Percentiles rank a stretch among this genome's conserved stretches.
Evolutionary conservation across 306 rosid species (phyloP).

Genomic region (Rosa persica): DNA sequence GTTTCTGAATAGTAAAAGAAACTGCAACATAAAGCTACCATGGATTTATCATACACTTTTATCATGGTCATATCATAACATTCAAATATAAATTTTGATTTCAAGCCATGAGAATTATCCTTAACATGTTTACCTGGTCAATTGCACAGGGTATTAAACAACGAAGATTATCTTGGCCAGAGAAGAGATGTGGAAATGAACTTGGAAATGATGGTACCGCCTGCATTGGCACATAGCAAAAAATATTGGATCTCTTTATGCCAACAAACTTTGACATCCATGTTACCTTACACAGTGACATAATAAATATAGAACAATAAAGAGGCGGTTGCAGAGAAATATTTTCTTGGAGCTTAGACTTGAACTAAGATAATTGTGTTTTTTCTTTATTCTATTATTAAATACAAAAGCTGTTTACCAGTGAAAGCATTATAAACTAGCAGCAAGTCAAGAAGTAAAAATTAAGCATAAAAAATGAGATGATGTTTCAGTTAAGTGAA

Average conservation of each 20-base stretch:
- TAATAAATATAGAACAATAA: not conserved
- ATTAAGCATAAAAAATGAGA: not conserved
- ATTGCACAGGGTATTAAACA: constrained; percentile 97
- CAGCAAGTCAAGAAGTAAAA: not conserved
- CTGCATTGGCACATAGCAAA: constrained; percentile 47
- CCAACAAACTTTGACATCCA: not conserved
- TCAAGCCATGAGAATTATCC: not conserved
- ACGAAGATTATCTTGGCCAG: constrained; percentile 70
- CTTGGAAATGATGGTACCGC: constrained; percentile 97
- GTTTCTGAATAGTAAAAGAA: not conserved
- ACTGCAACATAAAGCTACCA: not conserved
- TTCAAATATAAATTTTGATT: not conserved
- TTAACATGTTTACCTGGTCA: constrained; percentile 66
- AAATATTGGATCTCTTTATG: constrained; percentile 27
- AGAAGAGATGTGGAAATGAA: constrained; percentile 91
- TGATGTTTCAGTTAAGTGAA: not conserved
- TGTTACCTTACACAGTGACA: not conserved
- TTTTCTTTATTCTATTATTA: not conserved
- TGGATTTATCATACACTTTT: not conserved
- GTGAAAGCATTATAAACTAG: not conserved
- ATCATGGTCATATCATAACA: not conserved
- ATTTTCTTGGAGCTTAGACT: not conserved
- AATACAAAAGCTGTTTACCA: not conserved
- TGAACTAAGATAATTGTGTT: not conserved
- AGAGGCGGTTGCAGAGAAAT: not conserved